Percentiles rank a stretch among this genome's conserved stretches.
These are phyloP conservation scores for Cytospora piceae DNA, from an alignment of 2,329 filamentous ascomycete species.

Conservation along the genomic window DNA sequence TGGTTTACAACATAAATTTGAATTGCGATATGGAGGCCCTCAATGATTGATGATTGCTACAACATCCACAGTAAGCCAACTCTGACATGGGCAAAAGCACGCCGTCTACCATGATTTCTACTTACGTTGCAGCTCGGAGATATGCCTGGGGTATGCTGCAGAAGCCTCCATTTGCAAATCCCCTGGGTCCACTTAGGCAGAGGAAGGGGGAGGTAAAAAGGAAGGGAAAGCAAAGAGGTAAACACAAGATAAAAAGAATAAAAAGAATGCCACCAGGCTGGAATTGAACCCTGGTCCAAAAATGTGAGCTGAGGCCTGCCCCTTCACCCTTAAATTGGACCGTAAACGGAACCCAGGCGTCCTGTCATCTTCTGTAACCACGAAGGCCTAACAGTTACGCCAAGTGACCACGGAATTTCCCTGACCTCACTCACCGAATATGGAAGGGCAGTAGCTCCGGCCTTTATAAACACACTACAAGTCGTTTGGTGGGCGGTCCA, in stretches of 20 bases:
- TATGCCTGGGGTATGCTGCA: background rate
- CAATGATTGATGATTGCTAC: too few species aligned
- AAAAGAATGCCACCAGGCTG: background rate
- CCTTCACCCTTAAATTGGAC: background rate
- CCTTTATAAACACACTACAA: background rate
- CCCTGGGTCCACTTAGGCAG: background rate
- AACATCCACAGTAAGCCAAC: too few species aligned
- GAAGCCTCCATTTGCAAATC: background rate
- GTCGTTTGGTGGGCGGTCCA: background rate
- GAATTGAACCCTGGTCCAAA: background rate
- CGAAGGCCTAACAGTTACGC: background rate
- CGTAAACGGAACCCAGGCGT: background rate
- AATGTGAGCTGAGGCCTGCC: background rate
- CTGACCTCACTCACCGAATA: background rate
- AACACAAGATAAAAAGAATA: background rate
- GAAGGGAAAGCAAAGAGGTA: background rate
- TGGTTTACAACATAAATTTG: too few species aligned
- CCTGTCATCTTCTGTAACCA: background rate
- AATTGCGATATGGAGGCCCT: too few species aligned
- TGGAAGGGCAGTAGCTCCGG: background rate
- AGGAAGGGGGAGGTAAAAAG: background rate
- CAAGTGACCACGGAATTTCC: background rate
- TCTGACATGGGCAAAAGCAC: too few species aligned
- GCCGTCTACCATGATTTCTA: too few species aligned
- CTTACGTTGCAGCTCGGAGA: background rate